phyloP scores from a whole-genome alignment of 805 yeast genomes.

The Yamadazyma nakazawae region DNA sequence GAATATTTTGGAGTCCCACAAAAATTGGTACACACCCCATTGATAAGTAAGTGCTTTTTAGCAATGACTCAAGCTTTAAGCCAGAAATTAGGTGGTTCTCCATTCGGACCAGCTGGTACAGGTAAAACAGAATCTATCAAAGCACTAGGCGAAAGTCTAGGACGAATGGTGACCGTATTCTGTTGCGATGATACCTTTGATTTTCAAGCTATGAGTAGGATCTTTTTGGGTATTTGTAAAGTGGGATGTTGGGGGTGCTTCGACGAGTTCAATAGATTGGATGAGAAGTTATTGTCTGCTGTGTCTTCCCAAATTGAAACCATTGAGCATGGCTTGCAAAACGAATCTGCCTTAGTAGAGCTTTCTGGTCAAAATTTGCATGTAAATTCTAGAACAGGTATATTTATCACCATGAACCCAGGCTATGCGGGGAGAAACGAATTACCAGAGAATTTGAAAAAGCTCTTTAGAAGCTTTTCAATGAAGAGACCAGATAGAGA shows the following conservation, averaged over 20 bases:
- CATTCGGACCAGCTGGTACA: constrained; percentile 96
- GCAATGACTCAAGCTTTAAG: constrained; percentile 72
- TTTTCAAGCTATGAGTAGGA: constrained; percentile 70
- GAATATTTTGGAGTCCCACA: constrained; percentile 79
- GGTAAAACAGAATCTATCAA: constrained; percentile 93
- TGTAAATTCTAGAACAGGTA: constrained; percentile 54
- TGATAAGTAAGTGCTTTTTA: constrained; percentile 59
- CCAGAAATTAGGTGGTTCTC: constrained; percentile 80
- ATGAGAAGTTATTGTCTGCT: constrained; percentile 70
- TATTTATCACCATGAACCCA: constrained; percentile 91
- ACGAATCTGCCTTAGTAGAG: constrained; percentile 26
- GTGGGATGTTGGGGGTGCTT: constrained; percentile 95
- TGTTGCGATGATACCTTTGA: constrained; percentile 91
- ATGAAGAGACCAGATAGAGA: constrained; percentile 70
- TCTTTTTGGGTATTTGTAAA: constrained; percentile 72
- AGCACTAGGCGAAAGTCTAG: constrained; percentile 75
- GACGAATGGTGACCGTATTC: constrained; percentile 79
- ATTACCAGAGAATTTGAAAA: constrained; percentile 82
- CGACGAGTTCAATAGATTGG: constrained; percentile 88
- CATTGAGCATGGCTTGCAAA: constrained; percentile 55
- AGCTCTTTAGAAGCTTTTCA: constrained; percentile 70
- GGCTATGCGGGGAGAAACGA: constrained; percentile 78
- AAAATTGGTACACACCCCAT: constrained; percentile 72
- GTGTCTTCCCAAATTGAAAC: constrained; percentile 75
- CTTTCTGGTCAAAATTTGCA: constrained; percentile 40